Evolutionary conservation across 371 early-diverging fungal species (phyloP), one percentile per base, ranked within the genome.

Genomic region (Haplosporangium sp.): DNA sequence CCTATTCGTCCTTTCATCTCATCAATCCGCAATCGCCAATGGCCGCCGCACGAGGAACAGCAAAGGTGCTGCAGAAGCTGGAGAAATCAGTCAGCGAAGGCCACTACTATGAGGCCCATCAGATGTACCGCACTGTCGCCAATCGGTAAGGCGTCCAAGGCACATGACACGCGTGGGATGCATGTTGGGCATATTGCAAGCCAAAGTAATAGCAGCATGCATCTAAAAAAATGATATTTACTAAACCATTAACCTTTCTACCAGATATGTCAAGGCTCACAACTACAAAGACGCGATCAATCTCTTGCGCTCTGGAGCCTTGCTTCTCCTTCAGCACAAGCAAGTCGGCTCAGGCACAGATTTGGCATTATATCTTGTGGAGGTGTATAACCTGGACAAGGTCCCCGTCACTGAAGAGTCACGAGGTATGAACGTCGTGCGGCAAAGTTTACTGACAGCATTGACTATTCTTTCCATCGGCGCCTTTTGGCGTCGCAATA

Each of bases 51-150:
- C 88, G 84, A 87, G 94, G 92, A 67, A 89, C 88, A 6, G 87
- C 89, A 67, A 90, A 91, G 66, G 87, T 87, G n/a, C 81, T 92
- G 20, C 83, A 87, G 53, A 93, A 92, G 66, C 84, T 93, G 37
- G 84, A 91, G 71, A 81, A 82, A 50, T 87, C 90, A 41, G 89
- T 93, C n/a, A 85, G 86, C 52, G 90, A 86, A 62, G 95, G 94
- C 37, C 92, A 95, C 82, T 95, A 92, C 81, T 96, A 96, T 84
- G 95, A 95, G 74, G 94, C 95, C 6, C 95, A 96, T 74, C 95
- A 96, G 82, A 95, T 95, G 94, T 94, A 94, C 81, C 90, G 94
- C 69, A 95, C 96, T 29, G 93, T 95, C 45, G 91, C 92, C 75
- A 91, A 92, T 83, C 86, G 95, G 93, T 94, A 89, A 64, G 76